Evolutionary conservation across 345 rosid genomes (phyloP), one percentile per base, ranked within the genome.

Genomic region (Luvunga scandens): DNA sequence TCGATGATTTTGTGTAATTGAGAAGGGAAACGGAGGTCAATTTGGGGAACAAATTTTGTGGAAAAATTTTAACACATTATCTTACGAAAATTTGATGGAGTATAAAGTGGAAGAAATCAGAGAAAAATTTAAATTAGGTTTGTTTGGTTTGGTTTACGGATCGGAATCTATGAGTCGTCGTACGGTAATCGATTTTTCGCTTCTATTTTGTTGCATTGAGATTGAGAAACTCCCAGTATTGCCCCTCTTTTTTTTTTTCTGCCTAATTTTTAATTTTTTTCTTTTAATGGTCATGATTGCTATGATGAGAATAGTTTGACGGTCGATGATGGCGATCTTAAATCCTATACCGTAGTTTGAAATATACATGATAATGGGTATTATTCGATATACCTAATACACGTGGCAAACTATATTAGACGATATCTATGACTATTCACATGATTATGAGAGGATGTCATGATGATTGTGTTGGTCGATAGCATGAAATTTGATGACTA

Each of bases 111-210:
- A n/a, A 39, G 19, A 38, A 56, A 38, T 24, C 53, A 24, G 78
- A 48, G 38, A 42, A 48, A 75, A 22, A 24, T 72, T 76, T 21
- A 69, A 69, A 70, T 73, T 80, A 83, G 86, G 83, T 73, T 80
- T 60, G 83, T 34, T 77, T 60, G 83, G 28, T 74, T 53, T 33
- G 81, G 73, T 66, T 83, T 80, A 69, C 75, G 75, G 79, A 80
- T 75, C 72, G 62, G 61, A 80, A n/a, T 66, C 77, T 74, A 56
- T 34, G 62, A 67, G 59, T 65, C 81, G 71, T 59, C 81, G 79
- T 69, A 64, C 77, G 77, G 66, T 59, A 59, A 69, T 77, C 65
- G 64, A 56, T 45, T 66, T 79, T 71, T 66, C 56, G 22, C 21
- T 34, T 67, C 61, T 60, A 79, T 36, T 79, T 69, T 75, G 71